Base-by-base conservation (phyloP, 352 stramenopile species). In the Sclerospora graminicola region DNA sequence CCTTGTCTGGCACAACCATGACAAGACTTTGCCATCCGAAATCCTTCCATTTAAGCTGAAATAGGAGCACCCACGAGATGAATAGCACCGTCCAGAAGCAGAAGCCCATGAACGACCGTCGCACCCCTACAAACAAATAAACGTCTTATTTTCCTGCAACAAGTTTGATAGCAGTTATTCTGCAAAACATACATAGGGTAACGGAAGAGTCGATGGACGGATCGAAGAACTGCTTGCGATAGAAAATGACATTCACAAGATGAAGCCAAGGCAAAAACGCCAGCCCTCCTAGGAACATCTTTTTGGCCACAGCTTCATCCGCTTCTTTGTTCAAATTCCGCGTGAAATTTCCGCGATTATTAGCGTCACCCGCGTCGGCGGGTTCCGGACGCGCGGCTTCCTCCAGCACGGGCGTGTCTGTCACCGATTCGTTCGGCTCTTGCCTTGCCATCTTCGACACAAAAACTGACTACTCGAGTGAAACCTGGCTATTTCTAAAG, bases 311-410 rank as follows among this genome's bases (percentile, higher is more conserved):
- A 7, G 44, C 52, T 29, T 74, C 67, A 43, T 92, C 78, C 20
- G 69, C 41, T 54, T 92, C 81, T 37, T 76, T 74, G 60, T 85
- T 88, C 30, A 87, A 45, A 63, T 92, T 92, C 16, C 81, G 77
- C 56, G 81, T 92, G 37, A 92, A 89, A 61, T 92, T 92, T 43
- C 77, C 80, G 33, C 76, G 77, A 59, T 89, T 91, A 65, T 90
- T 89, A 43, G 32, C 65, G 48, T 15, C 34, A 18, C 28, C 27
- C 31, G 45, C 19, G 4, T 13, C 18, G 27, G 56, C 31, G 31
- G 60, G 34, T 35, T 60, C 42, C n/a, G 43, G 32, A 20, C 46
- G 43, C 27, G 50, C 33, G 19, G 55, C 47, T 42, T 79, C 68
- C 45, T 78, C 71, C 46, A 84, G 64, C 51, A 84, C 71, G 13